These are phyloP conservation scores for Trichoderma endophyticum DNA, from an alignment of 2,329 filamentous ascomycete species.

Conservation along the genomic window DNA sequence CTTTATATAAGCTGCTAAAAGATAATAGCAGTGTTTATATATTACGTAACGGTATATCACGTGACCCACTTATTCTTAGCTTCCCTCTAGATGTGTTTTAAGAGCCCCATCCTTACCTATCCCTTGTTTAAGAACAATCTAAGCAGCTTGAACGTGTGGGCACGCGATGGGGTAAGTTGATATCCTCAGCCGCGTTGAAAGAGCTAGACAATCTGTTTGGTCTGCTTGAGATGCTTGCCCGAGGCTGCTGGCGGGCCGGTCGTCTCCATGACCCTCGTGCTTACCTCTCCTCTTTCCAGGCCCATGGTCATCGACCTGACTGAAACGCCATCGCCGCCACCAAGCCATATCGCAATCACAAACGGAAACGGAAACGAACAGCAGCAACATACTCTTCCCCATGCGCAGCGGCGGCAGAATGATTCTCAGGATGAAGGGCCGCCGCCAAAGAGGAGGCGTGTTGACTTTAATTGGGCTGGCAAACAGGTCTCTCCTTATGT, in stretches of 20 bases:
- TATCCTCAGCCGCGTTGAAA: neutral
- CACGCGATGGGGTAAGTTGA: slow-evolving; percentile 19
- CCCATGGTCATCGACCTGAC: slow-evolving; percentile 17
- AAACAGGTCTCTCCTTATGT: slow-evolving; percentile 30
- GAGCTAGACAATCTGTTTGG: neutral
- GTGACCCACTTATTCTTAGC: neutral
- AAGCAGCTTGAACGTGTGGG: slow-evolving; percentile 1
- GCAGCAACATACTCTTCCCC: neutral
- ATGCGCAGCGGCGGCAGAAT: neutral
- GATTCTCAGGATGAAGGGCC: slow-evolving; percentile 25
- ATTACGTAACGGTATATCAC: neutral
- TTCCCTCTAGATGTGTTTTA: neutral
- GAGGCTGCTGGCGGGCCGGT: neutral
- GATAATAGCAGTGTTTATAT: neutral
- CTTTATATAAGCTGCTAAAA: neutral
- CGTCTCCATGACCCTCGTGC: slow-evolving; percentile 17
- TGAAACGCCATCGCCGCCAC: slow-evolving; percentile 12
- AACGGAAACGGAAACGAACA: neutral
- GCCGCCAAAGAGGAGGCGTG: slow-evolving; percentile 32
- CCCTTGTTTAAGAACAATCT: neutral
- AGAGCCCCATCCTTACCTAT: neutral
- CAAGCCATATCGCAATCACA: neutral
- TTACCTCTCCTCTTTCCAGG: slow-evolving; percentile 15
- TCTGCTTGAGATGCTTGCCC: slow-evolving; percentile 7
- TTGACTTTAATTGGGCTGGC: slow-evolving; percentile 22